Percentiles rank a stretch among this genome's conserved stretches.
Conservation (phyloP, 1,139 yeast genomes). For the Saccharomycopsis hybrid region DNA sequence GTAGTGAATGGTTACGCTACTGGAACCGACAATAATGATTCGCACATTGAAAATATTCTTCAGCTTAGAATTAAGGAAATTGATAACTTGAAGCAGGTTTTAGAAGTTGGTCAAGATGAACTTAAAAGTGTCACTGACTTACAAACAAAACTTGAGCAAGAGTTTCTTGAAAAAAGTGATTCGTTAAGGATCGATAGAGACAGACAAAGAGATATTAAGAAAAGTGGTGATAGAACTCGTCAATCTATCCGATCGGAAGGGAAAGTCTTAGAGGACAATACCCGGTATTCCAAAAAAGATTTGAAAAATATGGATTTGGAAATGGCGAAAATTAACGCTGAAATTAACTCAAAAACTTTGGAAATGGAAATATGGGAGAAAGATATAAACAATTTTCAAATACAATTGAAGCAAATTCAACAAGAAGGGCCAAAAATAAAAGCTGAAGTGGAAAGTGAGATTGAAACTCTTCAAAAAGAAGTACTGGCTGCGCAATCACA, state of each 20-base stretch:
- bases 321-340: conserved; percentile 26
- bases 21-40: neutral
- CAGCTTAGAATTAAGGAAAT: conserved; percentile 33
- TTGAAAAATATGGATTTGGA: conserved; percentile 32
- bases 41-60: neutral
- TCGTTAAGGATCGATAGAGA: conserved; percentile 36
- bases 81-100: conserved; percentile 41
- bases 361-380: conserved; percentile 23
- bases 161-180: conserved; percentile 37
- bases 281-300: conserved; percentile 28
- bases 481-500: conserved; percentile 28
- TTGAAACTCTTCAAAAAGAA: conserved; percentile 28
- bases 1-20: too few relatives aligned
- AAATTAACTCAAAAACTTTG: conserved; percentile 15
- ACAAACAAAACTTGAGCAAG: conserved; percentile 34
- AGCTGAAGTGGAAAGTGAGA: conserved; percentile 27
- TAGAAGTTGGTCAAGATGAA: conserved; percentile 46
- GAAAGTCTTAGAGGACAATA: conserved; percentile 36
- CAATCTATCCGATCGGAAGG: conserved; percentile 42
- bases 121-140: conserved; percentile 37
- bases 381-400: conserved; percentile 17
- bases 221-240: conserved; percentile 43
- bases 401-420: conserved; percentile 28
- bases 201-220: conserved; percentile 38
- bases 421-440: conserved; percentile 24